phyloP scores from a whole-genome alignment of 2,329 filamentous ascomycete genomes.

The Beauveria sp. region DNA sequence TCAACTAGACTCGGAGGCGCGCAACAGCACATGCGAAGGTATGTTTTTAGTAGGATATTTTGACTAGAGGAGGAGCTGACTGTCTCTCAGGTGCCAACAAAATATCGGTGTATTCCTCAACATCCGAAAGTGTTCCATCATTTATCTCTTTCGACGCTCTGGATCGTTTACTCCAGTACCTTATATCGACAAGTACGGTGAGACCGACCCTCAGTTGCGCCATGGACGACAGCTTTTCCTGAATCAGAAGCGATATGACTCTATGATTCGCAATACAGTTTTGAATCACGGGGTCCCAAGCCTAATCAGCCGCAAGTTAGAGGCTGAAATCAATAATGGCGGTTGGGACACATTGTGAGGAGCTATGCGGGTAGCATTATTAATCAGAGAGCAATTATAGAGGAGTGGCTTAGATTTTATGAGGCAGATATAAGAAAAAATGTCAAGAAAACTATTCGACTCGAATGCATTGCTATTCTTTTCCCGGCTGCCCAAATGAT shows the following conservation, averaged over 20 bases:
- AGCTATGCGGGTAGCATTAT: conserved; percentile 1
- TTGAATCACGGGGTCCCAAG: conserved; percentile 80
- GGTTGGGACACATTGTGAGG: conserved; percentile 73
- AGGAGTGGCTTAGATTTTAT: background rate
- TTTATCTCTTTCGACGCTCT: conserved; percentile 74
- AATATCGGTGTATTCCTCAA: conserved; percentile 92
- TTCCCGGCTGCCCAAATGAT: too few relatives aligned
- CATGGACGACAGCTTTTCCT: conserved; percentile 85
- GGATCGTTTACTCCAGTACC: conserved; percentile 84
- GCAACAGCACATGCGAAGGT: conserved; percentile 85
- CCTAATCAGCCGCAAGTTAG: conserved; percentile 80
- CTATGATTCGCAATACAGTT: conserved; percentile 78
- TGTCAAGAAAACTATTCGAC: background rate
- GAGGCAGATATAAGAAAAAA: background rate
- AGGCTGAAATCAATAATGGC: conserved; percentile 93
- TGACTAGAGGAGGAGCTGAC: background rate
- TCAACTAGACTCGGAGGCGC: conserved; percentile 64
- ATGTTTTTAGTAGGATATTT: conserved; percentile 29
- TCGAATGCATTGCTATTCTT: background rate
- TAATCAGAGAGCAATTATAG: background rate
- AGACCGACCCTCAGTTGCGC: conserved; percentile 82
- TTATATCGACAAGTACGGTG: conserved; percentile 92
- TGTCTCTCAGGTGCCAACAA: conserved; percentile 63
- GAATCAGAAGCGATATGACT: conserved; percentile 90
- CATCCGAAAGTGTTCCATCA: conserved; percentile 88